Base-by-base conservation (phyloP, 1,139 yeast species). In the Sugiyamaella pinicola region DNA sequence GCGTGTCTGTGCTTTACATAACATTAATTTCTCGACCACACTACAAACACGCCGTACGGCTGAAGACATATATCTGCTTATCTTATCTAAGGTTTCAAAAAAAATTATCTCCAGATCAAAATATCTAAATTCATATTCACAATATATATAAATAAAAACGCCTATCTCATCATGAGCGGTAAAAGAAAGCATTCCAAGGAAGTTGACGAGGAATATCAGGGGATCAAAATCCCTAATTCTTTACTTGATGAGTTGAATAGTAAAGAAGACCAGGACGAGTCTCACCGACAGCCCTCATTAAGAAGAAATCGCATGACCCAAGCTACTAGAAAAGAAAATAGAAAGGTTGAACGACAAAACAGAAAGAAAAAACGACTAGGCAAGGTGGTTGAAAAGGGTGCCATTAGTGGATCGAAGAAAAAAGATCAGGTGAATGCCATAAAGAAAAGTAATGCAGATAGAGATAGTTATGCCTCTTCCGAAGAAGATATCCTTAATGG, bases 191-290 rank as follows among this genome's bases (percentile, higher is more conserved):
- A n/a, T 26, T 26, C 31, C 15, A n/a, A 9, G 6, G 26, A 45
- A 19, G 48, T 21, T n/a, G 41, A 21, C 3, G 48, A 21, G 2
- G 41, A 39, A 21, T 52, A 52, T 44, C 49, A 55, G 18, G 61
- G 62, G 5, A 61, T 86, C 48, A 76, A 83, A 55, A 73, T 87
- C 24, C 96, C 96, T 0, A 87, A 86, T 1, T 70, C 74, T 15
- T 67, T 88, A 35, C 67, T 87, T 49, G 93, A 87, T 58, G 84
- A 83, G 64, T 77, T 87, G 57, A 76, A 80, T 56, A 70, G 67
- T 21, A 72, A 68, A 17, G 80, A 76, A 18, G 79, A 81, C 43
- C 77, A 78, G 53, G 72, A 72, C 21, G 72, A 70, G n/a, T 33
- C 53, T 9, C 24, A 17, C 9, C 46, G 54, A 43, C 47, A 50